These are phyloP conservation scores for Paramarasmius palmivorus DNA, from an alignment of 1,284 basidiomycete species.

Conservation along the genomic window DNA sequence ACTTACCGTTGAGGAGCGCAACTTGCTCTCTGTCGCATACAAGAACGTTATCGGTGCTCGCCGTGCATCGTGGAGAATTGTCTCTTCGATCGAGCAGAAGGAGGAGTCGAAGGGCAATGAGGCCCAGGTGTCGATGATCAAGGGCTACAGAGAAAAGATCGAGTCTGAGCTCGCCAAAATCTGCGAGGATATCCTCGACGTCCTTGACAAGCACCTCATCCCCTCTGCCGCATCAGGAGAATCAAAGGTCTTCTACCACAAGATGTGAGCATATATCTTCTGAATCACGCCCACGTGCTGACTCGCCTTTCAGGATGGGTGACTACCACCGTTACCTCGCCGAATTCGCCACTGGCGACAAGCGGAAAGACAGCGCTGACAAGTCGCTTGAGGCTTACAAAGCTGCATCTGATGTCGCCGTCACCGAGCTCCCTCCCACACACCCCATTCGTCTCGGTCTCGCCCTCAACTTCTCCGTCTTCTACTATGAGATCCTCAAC, in stretches of 20 bases:
- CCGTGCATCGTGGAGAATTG: slow-evolving; percentile 98
- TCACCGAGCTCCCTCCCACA: slow-evolving; percentile 96
- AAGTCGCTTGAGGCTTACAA: slow-evolving; percentile 99
- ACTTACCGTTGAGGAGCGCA: slow-evolving; percentile 99
- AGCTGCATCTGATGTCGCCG: slow-evolving; percentile 97
- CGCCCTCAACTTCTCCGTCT: slow-evolving; percentile 99
- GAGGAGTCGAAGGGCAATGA: slow-evolving; percentile 99
- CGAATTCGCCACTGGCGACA: slow-evolving; percentile 98
- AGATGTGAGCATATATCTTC: slow-evolving; percentile 74
- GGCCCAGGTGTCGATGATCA: slow-evolving; percentile 98
- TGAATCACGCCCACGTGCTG: slow-evolving; percentile 5
- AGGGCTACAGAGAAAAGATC: slow-evolving; percentile 98
- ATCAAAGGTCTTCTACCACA: slow-evolving; percentile 99
- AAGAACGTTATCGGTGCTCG: slow-evolving; percentile 99
- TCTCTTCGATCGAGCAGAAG: slow-evolving; percentile 99
- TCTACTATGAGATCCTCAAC: slow-evolving; percentile 99
- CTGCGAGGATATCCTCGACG: slow-evolving; percentile 99
- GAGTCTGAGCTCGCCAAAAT: slow-evolving; percentile 98
- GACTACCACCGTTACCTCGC: slow-evolving; percentile 99
- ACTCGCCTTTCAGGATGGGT: slow-evolving; percentile 82
- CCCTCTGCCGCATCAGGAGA: slow-evolving; percentile 97
- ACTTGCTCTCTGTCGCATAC: slow-evolving; percentile 98
- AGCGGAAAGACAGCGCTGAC: slow-evolving; percentile 97
- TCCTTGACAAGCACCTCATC: slow-evolving; percentile 99
- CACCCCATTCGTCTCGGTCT: slow-evolving; percentile 99